A percentile compares a stretch with the other conserved stretches of the same genome.
phyloP scores from a whole-genome alignment of 1,139 yeast species.

The Hanseniaspora gamundiae region DNA sequence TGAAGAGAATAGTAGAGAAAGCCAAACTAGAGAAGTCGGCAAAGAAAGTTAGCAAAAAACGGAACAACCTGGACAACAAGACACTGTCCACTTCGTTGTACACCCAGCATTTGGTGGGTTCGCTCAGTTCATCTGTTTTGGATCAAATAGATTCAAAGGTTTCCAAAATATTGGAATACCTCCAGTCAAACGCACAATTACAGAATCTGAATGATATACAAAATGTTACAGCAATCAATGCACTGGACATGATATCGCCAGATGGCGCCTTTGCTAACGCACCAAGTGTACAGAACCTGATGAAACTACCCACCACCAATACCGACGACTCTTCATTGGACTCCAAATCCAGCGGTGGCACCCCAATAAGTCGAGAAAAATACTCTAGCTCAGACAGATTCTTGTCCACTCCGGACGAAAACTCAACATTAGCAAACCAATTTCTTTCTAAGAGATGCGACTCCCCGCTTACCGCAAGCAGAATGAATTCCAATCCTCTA shows the following conservation, averaged over 20 bases:
- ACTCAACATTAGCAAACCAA: no score
- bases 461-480: not conserved
- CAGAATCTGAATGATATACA: no score
- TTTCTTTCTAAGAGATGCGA: no score
- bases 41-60: not conserved
- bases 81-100: not conserved
- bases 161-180: not conserved
- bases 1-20: not conserved
- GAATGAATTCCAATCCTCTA: not conserved
- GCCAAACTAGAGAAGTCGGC: not conserved
- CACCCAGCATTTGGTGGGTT: not conserved
- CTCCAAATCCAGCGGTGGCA: no score
- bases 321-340: no score
- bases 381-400: not conserved
- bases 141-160: not conserved
- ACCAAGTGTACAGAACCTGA: not conserved
- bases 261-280: not conserved
- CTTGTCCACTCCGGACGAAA: not conserved
- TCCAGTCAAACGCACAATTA: not conserved
- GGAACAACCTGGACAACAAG: not conserved
- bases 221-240: not conserved
- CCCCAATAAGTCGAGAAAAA: not conserved
- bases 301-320: not conserved
- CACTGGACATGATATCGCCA: not conserved
- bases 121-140: not conserved